Evolutionary conservation across 2,329 filamentous ascomycete species (phyloP).

Genomic region (Colletotrichum aenigma): DNA sequence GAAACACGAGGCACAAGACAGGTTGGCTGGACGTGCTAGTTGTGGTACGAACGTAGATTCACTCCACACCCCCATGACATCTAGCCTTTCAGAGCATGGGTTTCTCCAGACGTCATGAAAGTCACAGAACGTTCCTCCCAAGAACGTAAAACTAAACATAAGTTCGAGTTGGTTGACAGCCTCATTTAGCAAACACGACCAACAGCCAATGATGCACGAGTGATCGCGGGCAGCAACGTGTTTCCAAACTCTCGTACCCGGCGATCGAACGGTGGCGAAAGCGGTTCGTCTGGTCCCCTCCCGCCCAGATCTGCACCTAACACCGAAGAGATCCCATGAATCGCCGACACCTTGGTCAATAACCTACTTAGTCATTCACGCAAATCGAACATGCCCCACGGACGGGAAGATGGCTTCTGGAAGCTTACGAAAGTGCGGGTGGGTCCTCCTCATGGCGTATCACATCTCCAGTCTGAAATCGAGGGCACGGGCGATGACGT

Average conservation of each 20-base stretch:
- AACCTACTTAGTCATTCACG: neutral
- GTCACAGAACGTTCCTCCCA: neutral
- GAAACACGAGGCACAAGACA: too few species aligned
- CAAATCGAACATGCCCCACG: fast-evolving
- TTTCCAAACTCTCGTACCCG: neutral
- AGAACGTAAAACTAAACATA: too few species aligned
- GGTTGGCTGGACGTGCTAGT: too few species aligned
- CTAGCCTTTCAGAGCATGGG: neutral
- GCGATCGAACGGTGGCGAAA: neutral
- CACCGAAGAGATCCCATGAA: neutral
- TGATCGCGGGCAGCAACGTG: neutral
- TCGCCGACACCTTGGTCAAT: neutral
- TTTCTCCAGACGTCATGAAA: neutral
- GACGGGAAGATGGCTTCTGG: neutral
- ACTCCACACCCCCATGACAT: too few species aligned
- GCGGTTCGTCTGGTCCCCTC: neutral
- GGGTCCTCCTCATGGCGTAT: neutral
- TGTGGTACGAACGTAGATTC: too few species aligned
- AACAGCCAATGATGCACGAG: neutral
- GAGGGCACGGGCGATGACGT: neutral
- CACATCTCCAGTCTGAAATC: neutral
- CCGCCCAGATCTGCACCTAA: neutral
- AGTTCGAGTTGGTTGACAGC: neutral
- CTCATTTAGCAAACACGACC: fast-evolving
- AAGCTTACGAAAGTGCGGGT: neutral